Conservation (phyloP, 2,329 filamentous ascomycete species). For the Pseudocercospora eumusae region DNA sequence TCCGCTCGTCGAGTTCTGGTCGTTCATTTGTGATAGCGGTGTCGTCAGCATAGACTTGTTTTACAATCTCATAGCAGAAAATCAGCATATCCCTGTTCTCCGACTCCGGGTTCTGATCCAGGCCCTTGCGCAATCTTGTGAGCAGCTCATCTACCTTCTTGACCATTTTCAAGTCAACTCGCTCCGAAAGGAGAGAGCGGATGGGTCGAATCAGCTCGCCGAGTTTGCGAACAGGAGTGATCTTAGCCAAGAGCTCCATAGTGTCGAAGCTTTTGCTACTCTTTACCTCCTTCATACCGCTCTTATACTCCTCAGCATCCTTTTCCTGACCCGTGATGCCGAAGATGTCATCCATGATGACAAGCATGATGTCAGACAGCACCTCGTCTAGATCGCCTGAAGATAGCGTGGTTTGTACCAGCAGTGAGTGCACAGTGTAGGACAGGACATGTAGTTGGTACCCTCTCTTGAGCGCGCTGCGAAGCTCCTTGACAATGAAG, state of each 20-base stretch:
- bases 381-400: slow-evolving; percentile 85
- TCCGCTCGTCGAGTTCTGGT: slow-evolving; percentile 24
- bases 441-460: slow-evolving; percentile 95
- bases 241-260: slow-evolving; percentile 87
- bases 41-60: slow-evolving; percentile 67
- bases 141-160: slow-evolving; percentile 90
- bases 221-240: slow-evolving; percentile 72
- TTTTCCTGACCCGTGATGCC: slow-evolving; percentile 91
- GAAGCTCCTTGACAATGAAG: slow-evolving; percentile 89
- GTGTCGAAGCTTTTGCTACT: slow-evolving; percentile 98
- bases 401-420: slow-evolving; percentile 62
- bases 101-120: slow-evolving; percentile 77
- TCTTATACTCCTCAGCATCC: slow-evolving; percentile 92
- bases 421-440: slow-evolving; percentile 88
- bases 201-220: slow-evolving; percentile 76
- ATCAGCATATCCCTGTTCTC: slow-evolving; percentile 80
- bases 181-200: slow-evolving; percentile 76
- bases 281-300: slow-evolving; percentile 96
- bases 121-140: slow-evolving; percentile 75
- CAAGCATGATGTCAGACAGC: slow-evolving; percentile 70
- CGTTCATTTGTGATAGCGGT: slow-evolving; percentile 42
- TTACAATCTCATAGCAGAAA: slow-evolving; percentile 93
- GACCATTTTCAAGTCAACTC: slow-evolving; percentile 77
- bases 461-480: slow-evolving; percentile 77
- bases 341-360: slow-evolving; percentile 98